A percentile compares a stretch with the other conserved stretches of the same genome.
These are phyloP conservation scores for Cladophialophora chaetospira DNA, from an alignment of 2,329 filamentous ascomycete genomes.

Conservation along the genomic window DNA sequence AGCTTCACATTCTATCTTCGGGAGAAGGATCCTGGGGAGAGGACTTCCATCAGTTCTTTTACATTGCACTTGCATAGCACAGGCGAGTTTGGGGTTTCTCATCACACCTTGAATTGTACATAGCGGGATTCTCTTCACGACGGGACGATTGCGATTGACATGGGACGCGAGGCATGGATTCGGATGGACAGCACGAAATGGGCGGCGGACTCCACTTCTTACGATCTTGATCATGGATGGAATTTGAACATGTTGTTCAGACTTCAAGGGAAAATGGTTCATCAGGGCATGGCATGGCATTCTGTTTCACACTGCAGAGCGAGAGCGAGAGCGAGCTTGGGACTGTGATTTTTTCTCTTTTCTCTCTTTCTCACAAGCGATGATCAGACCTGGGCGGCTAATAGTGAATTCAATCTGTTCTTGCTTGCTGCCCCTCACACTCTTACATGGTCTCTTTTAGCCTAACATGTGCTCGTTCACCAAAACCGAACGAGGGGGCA, in stretches of 20 bases:
- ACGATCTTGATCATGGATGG: not conserved
- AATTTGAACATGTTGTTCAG: conserved; percentile 1
- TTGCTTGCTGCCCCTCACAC: not conserved
- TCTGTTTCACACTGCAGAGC: not conserved
- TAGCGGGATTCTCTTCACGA: conserved; percentile 8
- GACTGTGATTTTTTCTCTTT: not conserved
- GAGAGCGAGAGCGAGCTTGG: conserved; percentile 8
- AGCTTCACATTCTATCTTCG: conserved; percentile 3
- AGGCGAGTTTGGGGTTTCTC: conserved; percentile 15
- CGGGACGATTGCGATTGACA: conserved; percentile 11
- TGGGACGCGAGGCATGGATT: conserved; percentile 4
- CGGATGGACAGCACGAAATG: conserved; percentile 8
- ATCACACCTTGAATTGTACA: conserved; percentile 10
- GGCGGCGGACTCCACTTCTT: conserved; percentile 8
- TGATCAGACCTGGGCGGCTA: conserved; percentile 3
- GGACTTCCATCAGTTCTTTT: not conserved
- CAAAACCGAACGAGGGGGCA: not conserved
- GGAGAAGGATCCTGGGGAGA: conserved; percentile 1
- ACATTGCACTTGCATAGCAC: conserved; percentile 18
- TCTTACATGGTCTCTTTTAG: not conserved
- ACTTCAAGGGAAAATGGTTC: not conserved
- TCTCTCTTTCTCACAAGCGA: not conserved
- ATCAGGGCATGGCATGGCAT: not conserved
- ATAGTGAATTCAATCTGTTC: not conserved
- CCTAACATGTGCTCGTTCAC: not conserved